Conservation (phyloP, 805 yeast genomes). For the Lachancea fermentati region DNA sequence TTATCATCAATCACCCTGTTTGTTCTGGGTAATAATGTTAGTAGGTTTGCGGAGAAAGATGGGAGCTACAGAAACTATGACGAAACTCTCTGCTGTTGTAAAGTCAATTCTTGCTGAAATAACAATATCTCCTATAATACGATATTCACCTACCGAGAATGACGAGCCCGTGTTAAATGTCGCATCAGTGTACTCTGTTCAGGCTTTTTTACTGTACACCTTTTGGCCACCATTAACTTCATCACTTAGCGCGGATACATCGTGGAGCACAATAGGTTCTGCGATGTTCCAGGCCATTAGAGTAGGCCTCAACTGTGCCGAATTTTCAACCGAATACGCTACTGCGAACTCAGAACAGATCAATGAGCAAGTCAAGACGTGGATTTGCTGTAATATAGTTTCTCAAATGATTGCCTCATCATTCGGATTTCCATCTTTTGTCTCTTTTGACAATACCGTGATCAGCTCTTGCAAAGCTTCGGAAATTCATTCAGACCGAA, state of each 20-base stretch:
- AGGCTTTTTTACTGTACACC: slow-evolving; percentile 81
- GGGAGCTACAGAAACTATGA: slow-evolving; percentile 40
- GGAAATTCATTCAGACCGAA: slow-evolving; percentile 5
- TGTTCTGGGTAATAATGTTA: slow-evolving; percentile 91
- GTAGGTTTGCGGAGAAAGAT: slow-evolving; percentile 67
- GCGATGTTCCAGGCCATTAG: slow-evolving; percentile 91
- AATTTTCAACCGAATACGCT: slow-evolving; percentile 50
- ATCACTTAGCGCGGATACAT: slow-evolving; percentile 88
- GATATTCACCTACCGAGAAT: slow-evolving; percentile 71
- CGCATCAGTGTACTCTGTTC: slow-evolving; percentile 89
- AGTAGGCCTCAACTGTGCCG: slow-evolving; percentile 85
- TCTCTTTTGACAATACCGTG: slow-evolving; percentile 71
- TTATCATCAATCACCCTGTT: slow-evolving; percentile 73
- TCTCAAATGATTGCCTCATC: slow-evolving; percentile 88
- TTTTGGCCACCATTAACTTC: slow-evolving; percentile 97
- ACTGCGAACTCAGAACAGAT: slow-evolving; percentile 38
- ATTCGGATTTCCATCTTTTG: slow-evolving; percentile 92
- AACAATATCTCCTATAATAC: slow-evolving; percentile 82
- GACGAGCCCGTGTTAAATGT: slow-evolving; percentile 83
- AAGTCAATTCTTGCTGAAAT: slow-evolving; percentile 79
- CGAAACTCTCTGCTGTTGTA: slow-evolving; percentile 60
- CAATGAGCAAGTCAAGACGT: slow-evolving; percentile 78
- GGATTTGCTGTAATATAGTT: slow-evolving; percentile 90
- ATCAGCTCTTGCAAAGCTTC: slow-evolving; percentile 43
- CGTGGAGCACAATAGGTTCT: slow-evolving; percentile 92